Evolutionary conservation across 73 alveolate genomes (phyloP).

Genomic region (Symbiodinium pilosum): DNA sequence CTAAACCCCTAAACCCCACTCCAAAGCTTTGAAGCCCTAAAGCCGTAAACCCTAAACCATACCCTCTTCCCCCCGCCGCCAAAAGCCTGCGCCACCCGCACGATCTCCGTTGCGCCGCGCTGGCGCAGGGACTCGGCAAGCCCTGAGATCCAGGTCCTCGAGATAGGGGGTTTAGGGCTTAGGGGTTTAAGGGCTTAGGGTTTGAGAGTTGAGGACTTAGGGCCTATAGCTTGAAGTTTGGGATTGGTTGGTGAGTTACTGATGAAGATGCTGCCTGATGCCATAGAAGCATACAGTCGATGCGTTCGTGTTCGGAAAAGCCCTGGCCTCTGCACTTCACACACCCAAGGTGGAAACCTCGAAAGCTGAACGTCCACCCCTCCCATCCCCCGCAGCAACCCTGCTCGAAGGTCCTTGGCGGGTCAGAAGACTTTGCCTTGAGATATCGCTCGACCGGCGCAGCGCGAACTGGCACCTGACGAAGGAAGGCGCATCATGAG

Average conservation of each 20-base stretch:
- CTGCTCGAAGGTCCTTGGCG: conserved; percentile 20
- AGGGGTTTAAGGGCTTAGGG: background rate
- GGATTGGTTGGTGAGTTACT: too few species aligned
- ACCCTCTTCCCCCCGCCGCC: background rate
- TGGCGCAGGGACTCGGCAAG: conserved; percentile 26
- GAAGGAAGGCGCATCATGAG: too few species aligned
- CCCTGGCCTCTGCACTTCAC: background rate
- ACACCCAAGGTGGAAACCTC: background rate
- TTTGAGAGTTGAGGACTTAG: too few species aligned
- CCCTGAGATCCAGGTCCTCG: conserved; percentile 89
- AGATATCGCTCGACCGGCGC: conserved; percentile 38
- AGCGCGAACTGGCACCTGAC: conserved; percentile 44
- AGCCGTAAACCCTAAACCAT: background rate
- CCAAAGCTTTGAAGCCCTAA: background rate
- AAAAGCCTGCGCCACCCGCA: conserved; percentile 28
- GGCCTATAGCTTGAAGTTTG: too few species aligned
- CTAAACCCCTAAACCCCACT: too few species aligned
- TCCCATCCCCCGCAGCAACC: background rate
- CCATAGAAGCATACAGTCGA: too few species aligned
- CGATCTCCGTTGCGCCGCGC: conserved; percentile 9
- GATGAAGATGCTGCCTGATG: too few species aligned
- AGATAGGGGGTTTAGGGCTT: background rate
- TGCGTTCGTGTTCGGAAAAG: too few species aligned
- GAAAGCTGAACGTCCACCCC: background rate
- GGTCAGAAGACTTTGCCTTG: conserved; percentile 36